Evolutionary conservation across 1,284 basidiomycete genomes (phyloP), one percentile per base, ranked within the genome.

Genomic region (Austroboletus novae-zelandiae): DNA sequence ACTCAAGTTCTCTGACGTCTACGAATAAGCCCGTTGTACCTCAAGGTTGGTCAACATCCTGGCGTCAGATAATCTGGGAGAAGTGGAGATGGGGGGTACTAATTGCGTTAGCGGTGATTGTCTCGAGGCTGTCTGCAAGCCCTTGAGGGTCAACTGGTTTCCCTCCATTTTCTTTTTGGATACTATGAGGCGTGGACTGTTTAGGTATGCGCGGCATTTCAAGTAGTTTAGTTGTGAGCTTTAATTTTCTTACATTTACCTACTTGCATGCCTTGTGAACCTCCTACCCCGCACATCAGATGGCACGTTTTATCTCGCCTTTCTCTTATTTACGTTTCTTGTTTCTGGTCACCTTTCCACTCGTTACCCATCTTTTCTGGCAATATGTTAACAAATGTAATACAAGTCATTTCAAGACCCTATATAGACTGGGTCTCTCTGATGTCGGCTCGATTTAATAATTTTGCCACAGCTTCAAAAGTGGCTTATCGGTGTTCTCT

Each of bases 1-100:
- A 68, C 34, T 43, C 57, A 3, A 60, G 47, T 23, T 8, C 65
- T 0, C 50, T 69, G 47, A 66, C 62, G n/a, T 64, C 56, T 11
- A 54, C 62, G 27, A 68, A 69, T 34, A 69, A 68, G 50, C 64
- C 67, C 5, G 51, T 59, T 23, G 66, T 65, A 1, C 67, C 67
- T 25, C 64, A 68, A 45, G 78, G 75, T 8, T 79, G 79, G 74
- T 71, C 75, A 13, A 69, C 77, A 8, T 74, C 78, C 7, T 83
- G 84, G 80, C 76, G 82, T 43, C 77, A 80, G 54, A 67, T 89
- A 40, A 66, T 91, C n/a, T 86, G 81, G 80, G 84, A 89, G 63
- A 89, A 88, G 64, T 91, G 88, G 88, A 74, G 85, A 53, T 87
- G 87, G 81, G 86, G 88, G n/a, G 75, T 86, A 29, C 66, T 91